Evolutionary conservation across 176 grass and related monocot genomes (phyloP).

Genomic region (Elymus sibiricus): DNA sequence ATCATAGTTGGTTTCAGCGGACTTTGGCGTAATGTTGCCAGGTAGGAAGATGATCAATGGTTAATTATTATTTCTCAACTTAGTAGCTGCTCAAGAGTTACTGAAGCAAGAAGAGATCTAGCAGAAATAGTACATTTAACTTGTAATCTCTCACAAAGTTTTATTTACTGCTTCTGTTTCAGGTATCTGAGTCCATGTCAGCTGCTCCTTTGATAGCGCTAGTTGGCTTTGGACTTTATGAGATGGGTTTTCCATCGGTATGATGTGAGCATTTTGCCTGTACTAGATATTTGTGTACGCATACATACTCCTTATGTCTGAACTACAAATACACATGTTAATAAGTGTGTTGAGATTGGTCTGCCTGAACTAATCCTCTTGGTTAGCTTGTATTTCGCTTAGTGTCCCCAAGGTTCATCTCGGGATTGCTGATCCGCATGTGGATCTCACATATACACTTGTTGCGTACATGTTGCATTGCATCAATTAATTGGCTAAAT

Average conservation of each 20-base stretch:
- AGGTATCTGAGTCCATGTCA: slow-evolving; percentile 94
- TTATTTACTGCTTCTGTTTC: no score
- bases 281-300: neutral
- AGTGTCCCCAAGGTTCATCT: no score
- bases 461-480: neutral
- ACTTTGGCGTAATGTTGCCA: slow-evolving; percentile 94
- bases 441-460: neutral
- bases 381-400: no score
- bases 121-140: no score
- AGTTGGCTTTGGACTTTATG: slow-evolving; percentile 86
- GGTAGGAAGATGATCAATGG: slow-evolving; percentile 40
- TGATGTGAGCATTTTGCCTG: slow-evolving; percentile 17
- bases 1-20: slow-evolving; percentile 98
- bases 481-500: no score
- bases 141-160: no score
- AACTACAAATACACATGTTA: slow-evolving; percentile 57
- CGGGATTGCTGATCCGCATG: no score
- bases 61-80: no score
- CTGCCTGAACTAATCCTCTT: no score
- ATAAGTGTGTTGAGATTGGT: slow-evolving; percentile 93
- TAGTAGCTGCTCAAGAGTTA: no score
- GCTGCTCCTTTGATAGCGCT: slow-evolving; percentile 82
- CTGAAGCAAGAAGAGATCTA: no score
- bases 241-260: slow-evolving; percentile 94
- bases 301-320: slow-evolving; percentile 14